Conservation (phyloP, 257 asterid genomes). For the Buddleja alternifolia region DNA sequence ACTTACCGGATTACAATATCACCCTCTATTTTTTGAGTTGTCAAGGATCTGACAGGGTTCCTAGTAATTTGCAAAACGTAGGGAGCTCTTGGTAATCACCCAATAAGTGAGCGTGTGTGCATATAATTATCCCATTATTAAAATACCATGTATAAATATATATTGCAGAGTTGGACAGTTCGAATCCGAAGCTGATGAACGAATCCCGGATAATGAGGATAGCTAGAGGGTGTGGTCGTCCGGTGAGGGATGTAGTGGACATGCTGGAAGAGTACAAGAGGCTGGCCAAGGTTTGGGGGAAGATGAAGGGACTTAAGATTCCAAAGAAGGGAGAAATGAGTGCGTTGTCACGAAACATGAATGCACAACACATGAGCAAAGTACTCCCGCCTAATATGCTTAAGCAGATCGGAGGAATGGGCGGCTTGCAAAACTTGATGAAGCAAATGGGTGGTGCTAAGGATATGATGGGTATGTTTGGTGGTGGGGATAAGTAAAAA, state of each 20-base stretch:
- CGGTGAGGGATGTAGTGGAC: conserved; percentile 78
- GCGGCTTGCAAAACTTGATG: conserved; percentile 91
- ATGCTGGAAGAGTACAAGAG: conserved; percentile 95
- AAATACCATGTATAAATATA: neutral
- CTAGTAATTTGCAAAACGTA: too few relatives aligned
- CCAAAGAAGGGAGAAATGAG: conserved; percentile 98
- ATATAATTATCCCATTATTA: too few relatives aligned
- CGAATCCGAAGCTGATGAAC: conserved; percentile 82
- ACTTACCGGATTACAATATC: too few relatives aligned
- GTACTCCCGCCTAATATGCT: conserved; percentile 94
- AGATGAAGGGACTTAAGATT: conserved; percentile 97
- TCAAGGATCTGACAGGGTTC: too few relatives aligned
- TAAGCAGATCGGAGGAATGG: conserved; percentile 95
- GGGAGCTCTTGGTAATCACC: too few relatives aligned
- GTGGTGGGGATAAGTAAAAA: conserved; percentile 68
- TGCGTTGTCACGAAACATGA: conserved; percentile 78
- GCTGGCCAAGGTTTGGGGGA: conserved; percentile 89
- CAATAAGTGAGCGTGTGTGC: too few relatives aligned
- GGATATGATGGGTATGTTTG: conserved; percentile 98
- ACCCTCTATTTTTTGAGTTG: too few relatives aligned
- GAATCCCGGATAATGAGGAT: conserved; percentile 84
- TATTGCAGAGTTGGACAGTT: conserved; percentile 83
- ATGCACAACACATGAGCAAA: conserved; percentile 94
- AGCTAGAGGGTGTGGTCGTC: conserved; percentile 92
- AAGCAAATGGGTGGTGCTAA: conserved; percentile 85